Base-by-base conservation (phyloP, 2,329 filamentous ascomycete species). In the Epichloe gansuensis region DNA sequence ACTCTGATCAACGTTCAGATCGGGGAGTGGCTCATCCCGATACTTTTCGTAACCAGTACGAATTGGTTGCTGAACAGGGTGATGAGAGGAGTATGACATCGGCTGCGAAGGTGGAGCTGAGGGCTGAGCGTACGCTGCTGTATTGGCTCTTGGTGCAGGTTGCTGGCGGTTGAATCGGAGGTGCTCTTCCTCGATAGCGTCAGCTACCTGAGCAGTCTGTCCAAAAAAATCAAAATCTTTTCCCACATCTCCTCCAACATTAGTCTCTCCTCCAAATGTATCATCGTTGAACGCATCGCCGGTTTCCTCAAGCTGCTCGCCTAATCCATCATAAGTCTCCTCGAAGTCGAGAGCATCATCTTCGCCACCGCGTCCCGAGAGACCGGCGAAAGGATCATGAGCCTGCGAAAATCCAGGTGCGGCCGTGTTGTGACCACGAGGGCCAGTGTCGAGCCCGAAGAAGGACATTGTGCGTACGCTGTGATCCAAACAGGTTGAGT, bases 221-320 rank as follows among this genome's bases (percentile, higher is more conserved):
- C 90, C 90, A 58, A 94, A 95, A 95, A 97, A 98, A 68, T 98
- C 93, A 62, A 97, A 97, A 68, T 98, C 91, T 66, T 87, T 94
- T 64, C 90, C 90, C 54, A 93, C 80, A 11, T 74, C 74, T 34
- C 74, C 68, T 39, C 66, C 58, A 17, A 66, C 63, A 17, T 66
- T 70, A 54, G 69, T 56, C 17, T 61, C 63, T 34, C 64, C 64
- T 42, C 72, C 87, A 65, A 98, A 98, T 2, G 93, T 98, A 65
- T 97, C 93, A 61, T 97, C 89, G 68, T 98, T 98, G 76, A 96
- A 89, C 49, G 80, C 89, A 73, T 98, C 93, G 63, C 91, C 87
- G 21, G 87, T 84, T 66, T 98, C 91, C 62, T 95, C 84, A 38
- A 98, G 82, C 67, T 87, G 82, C 64, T 95, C 87, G 52, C 89